These are phyloP conservation scores for Paulownia fortunei DNA, from an alignment of 257 asterid species.

Conservation along the genomic window DNA sequence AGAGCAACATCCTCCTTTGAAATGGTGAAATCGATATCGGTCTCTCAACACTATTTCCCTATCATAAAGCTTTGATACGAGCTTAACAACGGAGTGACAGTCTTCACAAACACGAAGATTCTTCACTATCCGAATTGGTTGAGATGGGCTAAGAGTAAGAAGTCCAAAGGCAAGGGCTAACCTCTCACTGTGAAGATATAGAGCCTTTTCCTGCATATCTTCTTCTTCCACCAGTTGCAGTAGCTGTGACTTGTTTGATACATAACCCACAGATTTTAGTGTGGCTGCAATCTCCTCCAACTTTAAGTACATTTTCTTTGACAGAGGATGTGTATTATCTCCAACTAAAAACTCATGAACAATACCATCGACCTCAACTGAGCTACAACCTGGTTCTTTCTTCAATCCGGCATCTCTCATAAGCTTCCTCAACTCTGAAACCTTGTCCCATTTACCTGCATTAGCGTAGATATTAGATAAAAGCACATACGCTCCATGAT, in stretches of 20 bases:
- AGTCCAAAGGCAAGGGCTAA: constrained; percentile 81
- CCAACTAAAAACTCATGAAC: constrained; percentile 77
- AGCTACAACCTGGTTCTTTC: constrained; percentile 92
- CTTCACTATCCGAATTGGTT: constrained; percentile 70
- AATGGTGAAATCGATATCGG: constrained; percentile 82
- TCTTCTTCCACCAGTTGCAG: constrained; percentile 75
- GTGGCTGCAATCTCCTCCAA: constrained; percentile 62
- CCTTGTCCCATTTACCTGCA: constrained; percentile 70
- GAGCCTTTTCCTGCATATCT: constrained; percentile 74
- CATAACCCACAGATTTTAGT: constrained; percentile 54
- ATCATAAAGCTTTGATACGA: constrained; percentile 61
- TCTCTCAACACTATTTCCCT: constrained; percentile 79
- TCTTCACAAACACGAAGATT: constrained; percentile 80
- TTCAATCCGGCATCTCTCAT: constrained; percentile 72
- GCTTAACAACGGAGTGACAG: constrained; percentile 71
- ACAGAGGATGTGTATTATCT: constrained; percentile 58
- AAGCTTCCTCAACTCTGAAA: constrained; percentile 57
- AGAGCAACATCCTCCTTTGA: constrained; percentile 65
- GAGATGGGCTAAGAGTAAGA: constrained; percentile 47
- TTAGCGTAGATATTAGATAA: constrained; percentile 72
- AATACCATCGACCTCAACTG: constrained; percentile 64
- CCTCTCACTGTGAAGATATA: constrained; percentile 73
- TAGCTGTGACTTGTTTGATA: constrained; percentile 57
- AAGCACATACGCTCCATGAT: constrained; percentile 70
- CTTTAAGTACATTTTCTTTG: constrained; percentile 59